Conservation (phyloP, 2,329 filamentous ascomycete genomes). For the Aspergillus tamarii region DNA sequence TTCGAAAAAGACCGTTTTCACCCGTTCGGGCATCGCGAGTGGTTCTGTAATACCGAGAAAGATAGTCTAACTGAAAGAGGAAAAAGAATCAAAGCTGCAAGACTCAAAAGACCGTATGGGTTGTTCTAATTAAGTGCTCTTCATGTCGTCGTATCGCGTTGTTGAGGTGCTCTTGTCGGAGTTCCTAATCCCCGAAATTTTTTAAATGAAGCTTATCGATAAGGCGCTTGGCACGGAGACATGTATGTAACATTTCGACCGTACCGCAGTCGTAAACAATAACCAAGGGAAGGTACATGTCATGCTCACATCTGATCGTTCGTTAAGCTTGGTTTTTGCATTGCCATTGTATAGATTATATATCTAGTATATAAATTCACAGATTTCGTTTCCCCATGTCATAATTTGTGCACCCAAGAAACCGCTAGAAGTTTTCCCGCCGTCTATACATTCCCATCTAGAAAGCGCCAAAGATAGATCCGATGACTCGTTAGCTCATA, state of each 20-base stretch:
- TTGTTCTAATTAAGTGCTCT: neutral
- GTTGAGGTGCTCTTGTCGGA: constrained; percentile 10
- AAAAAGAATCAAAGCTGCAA: neutral
- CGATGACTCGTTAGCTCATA: constrained; percentile 32
- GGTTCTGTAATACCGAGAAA: neutral
- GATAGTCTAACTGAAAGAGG: neutral
- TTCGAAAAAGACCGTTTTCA: constrained; percentile 46
- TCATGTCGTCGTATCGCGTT: neutral
- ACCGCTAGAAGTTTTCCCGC: neutral
- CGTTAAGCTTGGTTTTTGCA: neutral
- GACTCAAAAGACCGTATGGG: too few relatives aligned
- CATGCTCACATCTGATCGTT: neutral
- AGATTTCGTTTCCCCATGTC: neutral
- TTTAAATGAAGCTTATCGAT: constrained; percentile 33
- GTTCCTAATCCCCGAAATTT: constrained; percentile 27
- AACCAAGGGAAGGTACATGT: neutral
- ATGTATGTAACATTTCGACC: too few relatives aligned
- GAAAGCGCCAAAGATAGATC: neutral
- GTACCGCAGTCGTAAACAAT: neutral
- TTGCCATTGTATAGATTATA: neutral
- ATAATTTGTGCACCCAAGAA: neutral
- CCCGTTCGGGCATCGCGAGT: constrained; percentile 46
- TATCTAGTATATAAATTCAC: neutral
- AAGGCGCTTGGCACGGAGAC: constrained; percentile 25
- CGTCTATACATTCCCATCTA: neutral